Evolutionary conservation across 768 basidiomycete species (phyloP).

Genomic region (Punctularia strigosozonata): DNA sequence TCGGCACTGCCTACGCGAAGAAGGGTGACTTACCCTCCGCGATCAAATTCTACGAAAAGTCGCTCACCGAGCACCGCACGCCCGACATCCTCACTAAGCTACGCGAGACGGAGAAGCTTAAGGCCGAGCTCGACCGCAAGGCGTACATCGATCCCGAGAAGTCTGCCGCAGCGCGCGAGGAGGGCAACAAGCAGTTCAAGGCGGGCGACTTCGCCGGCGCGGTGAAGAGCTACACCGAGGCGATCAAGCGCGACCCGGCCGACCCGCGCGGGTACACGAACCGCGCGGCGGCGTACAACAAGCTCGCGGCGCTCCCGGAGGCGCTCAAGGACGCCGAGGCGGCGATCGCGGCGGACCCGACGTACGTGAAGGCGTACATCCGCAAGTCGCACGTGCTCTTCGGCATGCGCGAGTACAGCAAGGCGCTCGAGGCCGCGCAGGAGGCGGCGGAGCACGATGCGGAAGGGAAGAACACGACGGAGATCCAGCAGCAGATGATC

Average conservation of each 20-base stretch:
- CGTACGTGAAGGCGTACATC: conserved; percentile 92
- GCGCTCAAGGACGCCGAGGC: conserved; percentile 93
- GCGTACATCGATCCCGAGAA: conserved; percentile 84
- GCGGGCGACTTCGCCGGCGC: conserved; percentile 83
- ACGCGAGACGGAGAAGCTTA: conserved; percentile 67
- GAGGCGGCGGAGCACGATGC: conserved; percentile 66
- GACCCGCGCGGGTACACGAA: conserved; percentile 96
- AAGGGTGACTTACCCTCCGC: conserved; percentile 67
- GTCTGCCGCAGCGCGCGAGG: conserved; percentile 76
- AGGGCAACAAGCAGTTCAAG: conserved; percentile 91
- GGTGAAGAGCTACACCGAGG: conserved; percentile 88
- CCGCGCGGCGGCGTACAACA: conserved; percentile 95
- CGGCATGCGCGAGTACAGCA: conserved; percentile 85
- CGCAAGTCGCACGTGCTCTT: conserved; percentile 81
- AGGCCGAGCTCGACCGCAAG: conserved; percentile 64
- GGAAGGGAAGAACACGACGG: conserved; percentile 71
- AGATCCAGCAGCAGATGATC: conserved; percentile 70
- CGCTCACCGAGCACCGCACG: conserved; percentile 92
- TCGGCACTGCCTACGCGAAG: conserved; percentile 75
- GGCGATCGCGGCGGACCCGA: conserved; percentile 84
- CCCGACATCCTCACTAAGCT: conserved; percentile 87
- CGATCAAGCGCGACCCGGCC: conserved; percentile 87
- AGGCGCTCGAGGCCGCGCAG: conserved; percentile 77
- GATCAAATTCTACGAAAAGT: conserved; percentile 89
- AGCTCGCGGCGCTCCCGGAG: conserved; percentile 86